These are phyloP conservation scores for Peziza echinospora DNA, from an alignment of 495 filamentous ascomycete genomes.

Conservation along the genomic window DNA sequence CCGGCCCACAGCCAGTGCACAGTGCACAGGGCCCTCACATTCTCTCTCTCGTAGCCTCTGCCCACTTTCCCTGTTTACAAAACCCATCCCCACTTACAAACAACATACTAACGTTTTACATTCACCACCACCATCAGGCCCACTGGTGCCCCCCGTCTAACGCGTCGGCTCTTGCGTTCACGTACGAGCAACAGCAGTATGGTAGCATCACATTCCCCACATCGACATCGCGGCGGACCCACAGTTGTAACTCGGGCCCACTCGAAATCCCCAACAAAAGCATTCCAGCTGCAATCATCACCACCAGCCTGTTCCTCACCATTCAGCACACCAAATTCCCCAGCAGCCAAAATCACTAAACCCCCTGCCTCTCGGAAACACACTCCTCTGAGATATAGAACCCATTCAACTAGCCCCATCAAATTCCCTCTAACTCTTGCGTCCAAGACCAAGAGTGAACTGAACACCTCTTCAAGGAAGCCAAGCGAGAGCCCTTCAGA, in stretches of 20 bases:
- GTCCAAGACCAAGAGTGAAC: conserved; percentile 11
- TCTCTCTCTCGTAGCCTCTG: too few relatives aligned
- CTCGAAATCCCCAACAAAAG: conserved; percentile 14
- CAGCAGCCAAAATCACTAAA: conserved; percentile 3
- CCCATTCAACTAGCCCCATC: conserved; percentile 6
- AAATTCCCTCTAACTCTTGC: conserved; percentile 16
- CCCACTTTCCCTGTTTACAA: too few relatives aligned
- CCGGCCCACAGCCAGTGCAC: too few relatives aligned
- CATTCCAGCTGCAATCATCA: conserved; percentile 12
- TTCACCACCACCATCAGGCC: too few relatives aligned
- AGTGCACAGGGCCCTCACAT: too few relatives aligned
- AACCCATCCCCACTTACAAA: too few relatives aligned
- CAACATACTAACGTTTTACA: too few relatives aligned
- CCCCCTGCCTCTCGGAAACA: conserved; percentile 10
- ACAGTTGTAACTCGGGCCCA: conserved; percentile 14
- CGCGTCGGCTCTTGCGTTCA: too few relatives aligned
- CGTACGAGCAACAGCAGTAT: too few relatives aligned
- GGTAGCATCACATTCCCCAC: conserved; percentile 18
- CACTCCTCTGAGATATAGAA: conserved; percentile 8
- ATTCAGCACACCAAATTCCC: conserved; percentile 9
- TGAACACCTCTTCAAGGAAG: conserved; percentile 10
- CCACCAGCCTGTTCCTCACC: conserved; percentile 9
- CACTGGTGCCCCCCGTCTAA: too few relatives aligned
- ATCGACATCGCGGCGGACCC: conserved; percentile 20
- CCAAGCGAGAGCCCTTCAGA: conserved; percentile 14